Conservation (phyloP, 495 filamentous ascomycete genomes). For the Hypoxylon trugodes region DNA sequence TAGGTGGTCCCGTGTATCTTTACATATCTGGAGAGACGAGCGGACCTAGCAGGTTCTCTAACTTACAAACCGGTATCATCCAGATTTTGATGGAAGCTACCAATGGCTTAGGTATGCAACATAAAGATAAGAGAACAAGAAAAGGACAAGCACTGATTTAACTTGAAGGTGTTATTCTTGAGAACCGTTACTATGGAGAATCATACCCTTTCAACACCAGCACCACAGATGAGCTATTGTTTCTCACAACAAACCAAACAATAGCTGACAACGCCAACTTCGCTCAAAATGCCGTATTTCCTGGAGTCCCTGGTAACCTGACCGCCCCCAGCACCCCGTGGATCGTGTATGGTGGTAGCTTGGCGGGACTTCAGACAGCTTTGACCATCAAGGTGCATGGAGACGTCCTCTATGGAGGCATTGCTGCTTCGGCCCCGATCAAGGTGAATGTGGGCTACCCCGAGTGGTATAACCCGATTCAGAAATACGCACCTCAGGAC, state of each 20-base stretch:
- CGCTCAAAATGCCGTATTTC: constrained; percentile 53
- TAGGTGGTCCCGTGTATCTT: constrained; percentile 55
- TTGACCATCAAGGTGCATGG: constrained; percentile 52
- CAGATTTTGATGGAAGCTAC: constrained; percentile 58
- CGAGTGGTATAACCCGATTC: constrained; percentile 47
- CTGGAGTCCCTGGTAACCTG: constrained; percentile 45
- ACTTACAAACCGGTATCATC: constrained; percentile 51
- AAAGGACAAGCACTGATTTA: not conserved
- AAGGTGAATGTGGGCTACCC: constrained; percentile 49
- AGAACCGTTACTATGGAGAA: constrained; percentile 57
- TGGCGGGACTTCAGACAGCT: constrained; percentile 55
- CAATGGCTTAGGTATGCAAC: constrained; percentile 49
- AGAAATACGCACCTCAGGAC: constrained; percentile 46
- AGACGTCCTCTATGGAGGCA: constrained; percentile 54
- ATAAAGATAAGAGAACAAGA: not conserved
- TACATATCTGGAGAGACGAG: constrained; percentile 57
- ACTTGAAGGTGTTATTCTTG: constrained; percentile 51
- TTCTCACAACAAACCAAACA: constrained; percentile 57
- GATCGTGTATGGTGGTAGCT: constrained; percentile 57
- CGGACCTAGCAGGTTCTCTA: constrained; percentile 44
- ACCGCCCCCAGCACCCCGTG: constrained; percentile 52
- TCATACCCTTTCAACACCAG: constrained; percentile 52
- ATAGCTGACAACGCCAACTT: constrained; percentile 59
- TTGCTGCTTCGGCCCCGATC: constrained; percentile 51
- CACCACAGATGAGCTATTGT: constrained; percentile 54